A percentile compares a stretch with the other conserved stretches of the same genome.
Conservation (phyloP, 225 moss, liverwort and hornwort genomes). For the Polytrichum commune region DNA sequence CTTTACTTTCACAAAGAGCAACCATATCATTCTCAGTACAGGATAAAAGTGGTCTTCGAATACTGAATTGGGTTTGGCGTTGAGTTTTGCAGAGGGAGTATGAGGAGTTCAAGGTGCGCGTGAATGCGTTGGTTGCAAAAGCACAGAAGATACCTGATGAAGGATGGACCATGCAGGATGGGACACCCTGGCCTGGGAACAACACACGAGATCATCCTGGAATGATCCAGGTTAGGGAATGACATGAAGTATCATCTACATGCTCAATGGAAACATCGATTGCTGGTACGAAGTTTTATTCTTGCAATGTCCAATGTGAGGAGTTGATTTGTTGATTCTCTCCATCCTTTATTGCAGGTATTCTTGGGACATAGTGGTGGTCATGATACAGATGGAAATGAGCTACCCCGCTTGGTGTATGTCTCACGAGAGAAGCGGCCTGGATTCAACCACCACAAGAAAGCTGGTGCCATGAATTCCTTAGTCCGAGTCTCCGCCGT, state of each 20-base stretch:
- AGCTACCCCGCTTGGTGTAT: constrained; percentile 74
- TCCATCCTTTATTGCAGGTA: constrained; percentile 29
- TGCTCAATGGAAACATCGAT: no score
- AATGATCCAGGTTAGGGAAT: constrained; percentile 65
- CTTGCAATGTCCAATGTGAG: no score
- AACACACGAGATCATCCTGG: constrained; percentile 78
- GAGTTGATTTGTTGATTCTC: no score
- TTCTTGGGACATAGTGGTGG: constrained; percentile 80
- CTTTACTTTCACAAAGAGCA: no score
- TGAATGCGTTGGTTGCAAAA: constrained; percentile 76
- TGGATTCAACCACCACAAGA: constrained; percentile 87
- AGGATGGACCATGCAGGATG: constrained; percentile 89
- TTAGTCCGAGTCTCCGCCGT: constrained; percentile 84
- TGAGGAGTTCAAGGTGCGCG: constrained; percentile 81
- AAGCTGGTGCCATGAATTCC: constrained; percentile 80
- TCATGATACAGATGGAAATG: constrained; percentile 70
- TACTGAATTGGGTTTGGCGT: no score
- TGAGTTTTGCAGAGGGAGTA: constrained; percentile 58
- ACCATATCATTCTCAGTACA: no score
- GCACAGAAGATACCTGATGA: constrained; percentile 71
- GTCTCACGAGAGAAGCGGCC: constrained; percentile 74
- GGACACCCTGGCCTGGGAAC: constrained; percentile 90
- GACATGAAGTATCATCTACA: no score
- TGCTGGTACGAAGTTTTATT: no score
- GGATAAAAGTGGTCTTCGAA: background rate